These are phyloP conservation scores for Deuterostichococcus epilithicus DNA, from an alignment of 139 green algal species.

Conservation along the genomic window DNA sequence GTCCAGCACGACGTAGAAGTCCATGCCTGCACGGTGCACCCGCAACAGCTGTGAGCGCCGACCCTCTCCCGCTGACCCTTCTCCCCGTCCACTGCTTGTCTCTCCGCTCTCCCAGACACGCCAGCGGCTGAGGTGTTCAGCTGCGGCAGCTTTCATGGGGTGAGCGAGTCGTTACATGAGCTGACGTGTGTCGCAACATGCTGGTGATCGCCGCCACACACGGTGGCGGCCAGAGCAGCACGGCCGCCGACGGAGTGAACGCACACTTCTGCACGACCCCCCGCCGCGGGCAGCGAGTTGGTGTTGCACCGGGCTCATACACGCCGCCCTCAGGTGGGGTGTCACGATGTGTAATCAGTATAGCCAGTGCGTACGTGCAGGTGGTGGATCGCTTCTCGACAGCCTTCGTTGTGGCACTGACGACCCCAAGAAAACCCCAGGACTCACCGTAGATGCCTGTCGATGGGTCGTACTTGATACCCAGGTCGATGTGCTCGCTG, in stretches of 20 bases:
- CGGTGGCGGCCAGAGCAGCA: too few relatives aligned
- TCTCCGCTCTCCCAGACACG: too few relatives aligned
- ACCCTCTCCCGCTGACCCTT: too few relatives aligned
- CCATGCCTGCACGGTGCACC: slow-evolving; percentile 84
- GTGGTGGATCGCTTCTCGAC: background rate
- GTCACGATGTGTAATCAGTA: slow-evolving; percentile 50
- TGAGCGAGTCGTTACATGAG: background rate
- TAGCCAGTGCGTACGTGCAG: background rate
- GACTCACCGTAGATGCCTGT: slow-evolving; percentile 96
- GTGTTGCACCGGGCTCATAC: slow-evolving; percentile 60
- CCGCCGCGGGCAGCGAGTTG: slow-evolving; percentile 6
- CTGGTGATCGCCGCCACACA: background rate
- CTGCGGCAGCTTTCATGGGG: background rate
- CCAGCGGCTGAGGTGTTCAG: too few relatives aligned
- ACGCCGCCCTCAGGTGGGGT: slow-evolving; percentile 22
- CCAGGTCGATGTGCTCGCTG: slow-evolving; percentile 98
- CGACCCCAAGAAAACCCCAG: background rate
- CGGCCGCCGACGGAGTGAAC: background rate
- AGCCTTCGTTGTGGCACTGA: background rate
- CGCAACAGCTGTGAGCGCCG: too few relatives aligned
- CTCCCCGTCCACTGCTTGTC: too few relatives aligned
- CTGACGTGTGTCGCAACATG: background rate
- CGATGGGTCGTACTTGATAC: slow-evolving; percentile 99
- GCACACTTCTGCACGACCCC: background rate
- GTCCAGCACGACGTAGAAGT: slow-evolving; percentile 99